Evolutionary conservation across 768 basidiomycete species (phyloP), one percentile per base, ranked within the genome.

Genomic region (Pleurotus sapidus): DNA sequence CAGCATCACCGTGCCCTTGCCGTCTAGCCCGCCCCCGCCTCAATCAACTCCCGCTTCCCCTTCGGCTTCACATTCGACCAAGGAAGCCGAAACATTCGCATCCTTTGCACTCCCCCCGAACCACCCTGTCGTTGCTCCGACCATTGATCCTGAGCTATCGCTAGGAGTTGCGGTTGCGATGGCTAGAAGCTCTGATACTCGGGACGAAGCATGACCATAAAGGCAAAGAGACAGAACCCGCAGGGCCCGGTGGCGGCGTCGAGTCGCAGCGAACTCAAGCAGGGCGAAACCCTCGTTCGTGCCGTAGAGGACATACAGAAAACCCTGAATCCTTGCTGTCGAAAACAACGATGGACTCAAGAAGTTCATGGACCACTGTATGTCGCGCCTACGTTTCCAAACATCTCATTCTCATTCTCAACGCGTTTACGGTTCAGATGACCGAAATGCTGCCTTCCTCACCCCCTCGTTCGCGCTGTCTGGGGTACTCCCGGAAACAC

Each of bases 391-490:
- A 49, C 30, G 49, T 34, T 4, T 27, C 27, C 20, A 24, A 23
- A 37, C 18, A 46, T 25, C 15, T 15, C 9, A 18, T 57, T 38
- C 17, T 18, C 8, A 20, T 17, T 27, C 27, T 40, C 38, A 24
- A 12, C 42, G 39, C 20, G 2, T 43, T 49, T 14, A 24, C 4
- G 47, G 3, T 49, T 24, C 62, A 93, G 91, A 92, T 61, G 89
- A 91, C 62, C 85, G 87, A 62, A 83, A 93, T 65, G 87, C 86
- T 1, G 85, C 86, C 57, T 76, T 84, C 58, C 77, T 93, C 40
- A 89, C 86, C 0, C 89, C 91, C 1, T 74, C 88, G 2, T 93
- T 91, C 60, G 88, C 88, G 1, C 77, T 90, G 47, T 85, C 89
- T n/a, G 84, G 84, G 18, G 74, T 82, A 15, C 67, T 84, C 14